A percentile compares a stretch with the other conserved stretches of the same genome.
Evolutionary conservation across 139 green algal genomes (phyloP).

Genomic region (Micractinium conductrix): DNA sequence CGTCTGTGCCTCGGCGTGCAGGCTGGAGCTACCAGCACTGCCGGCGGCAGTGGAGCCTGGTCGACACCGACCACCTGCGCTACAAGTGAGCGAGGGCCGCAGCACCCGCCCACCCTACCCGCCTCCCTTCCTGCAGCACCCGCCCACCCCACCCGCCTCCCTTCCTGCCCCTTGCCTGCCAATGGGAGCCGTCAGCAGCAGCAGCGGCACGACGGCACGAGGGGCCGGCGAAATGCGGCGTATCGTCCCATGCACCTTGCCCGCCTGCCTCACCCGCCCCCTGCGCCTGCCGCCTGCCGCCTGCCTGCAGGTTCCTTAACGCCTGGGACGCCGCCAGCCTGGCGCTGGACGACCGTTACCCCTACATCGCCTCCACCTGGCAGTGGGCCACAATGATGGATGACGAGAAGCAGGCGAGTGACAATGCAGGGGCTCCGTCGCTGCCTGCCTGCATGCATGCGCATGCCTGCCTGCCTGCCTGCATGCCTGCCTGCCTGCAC

Average conservation of each 20-base stretch:
- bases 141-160: too few species aligned
- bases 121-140: too few species aligned
- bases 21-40: conserved; percentile 90
- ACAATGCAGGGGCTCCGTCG: too few species aligned
- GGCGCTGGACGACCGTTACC: conserved; percentile 69
- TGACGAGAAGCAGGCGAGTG: conserved; percentile 63
- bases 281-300: too few species aligned
- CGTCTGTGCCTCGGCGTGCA: too few species aligned
- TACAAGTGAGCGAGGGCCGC: conserved; percentile 75
- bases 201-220: too few species aligned
- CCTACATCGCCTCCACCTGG: conserved; percentile 58
- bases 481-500: too few species aligned
- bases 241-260: background rate
- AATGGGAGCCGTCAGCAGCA: too few species aligned
- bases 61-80: conserved; percentile 81
- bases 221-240: background rate
- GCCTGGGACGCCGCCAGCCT: conserved; percentile 84
- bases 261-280: background rate
- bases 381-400: conserved; percentile 87
- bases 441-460: too few species aligned
- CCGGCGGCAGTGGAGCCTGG: conserved; percentile 79
- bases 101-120: too few species aligned
- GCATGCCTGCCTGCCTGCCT: too few species aligned
- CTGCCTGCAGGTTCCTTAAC: conserved; percentile 49
- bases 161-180: too few species aligned